phyloP scores from a whole-genome alignment of 768 basidiomycete species.

The Psilocybe cyanescens region DNA sequence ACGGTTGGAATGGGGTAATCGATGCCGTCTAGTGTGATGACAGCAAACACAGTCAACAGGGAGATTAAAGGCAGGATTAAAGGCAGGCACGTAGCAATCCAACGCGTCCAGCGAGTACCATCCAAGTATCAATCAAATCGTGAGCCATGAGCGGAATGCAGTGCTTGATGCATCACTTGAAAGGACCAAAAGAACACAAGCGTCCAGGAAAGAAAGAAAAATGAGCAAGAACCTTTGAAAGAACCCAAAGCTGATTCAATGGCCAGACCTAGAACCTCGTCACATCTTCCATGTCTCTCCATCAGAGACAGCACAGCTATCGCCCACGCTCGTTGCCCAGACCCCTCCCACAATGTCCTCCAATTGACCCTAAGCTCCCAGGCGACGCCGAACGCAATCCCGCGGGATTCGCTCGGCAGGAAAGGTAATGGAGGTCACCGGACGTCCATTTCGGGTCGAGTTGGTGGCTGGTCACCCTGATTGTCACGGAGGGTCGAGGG shows the following conservation, averaged over 20 bases:
- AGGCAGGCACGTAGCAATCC: too few relatives aligned
- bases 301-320: too few relatives aligned
- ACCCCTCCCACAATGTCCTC: not conserved
- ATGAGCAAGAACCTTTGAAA: not conserved
- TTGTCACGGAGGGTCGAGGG: not conserved
- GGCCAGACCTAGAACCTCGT: not conserved
- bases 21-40: not conserved
- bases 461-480: not conserved
- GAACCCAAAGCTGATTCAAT: not conserved
- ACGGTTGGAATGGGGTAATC: not conserved
- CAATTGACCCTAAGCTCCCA: not conserved
- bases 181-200: not conserved
- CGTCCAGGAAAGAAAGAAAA: not conserved
- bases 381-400: not conserved
- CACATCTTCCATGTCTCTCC: not conserved
- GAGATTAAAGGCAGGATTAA: too few relatives aligned
- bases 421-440: not conserved
- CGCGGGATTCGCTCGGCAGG: not conserved
- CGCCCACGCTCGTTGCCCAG: not conserved
- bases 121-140: too few relatives aligned
- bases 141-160: too few relatives aligned
- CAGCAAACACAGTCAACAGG: not conserved
- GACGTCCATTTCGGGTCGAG: not conserved
- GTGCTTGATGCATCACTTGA: too few relatives aligned
- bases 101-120: too few relatives aligned